phyloP scores from a whole-genome alignment of 169 alveolate species.

The Eimeria falciformis region DNA sequence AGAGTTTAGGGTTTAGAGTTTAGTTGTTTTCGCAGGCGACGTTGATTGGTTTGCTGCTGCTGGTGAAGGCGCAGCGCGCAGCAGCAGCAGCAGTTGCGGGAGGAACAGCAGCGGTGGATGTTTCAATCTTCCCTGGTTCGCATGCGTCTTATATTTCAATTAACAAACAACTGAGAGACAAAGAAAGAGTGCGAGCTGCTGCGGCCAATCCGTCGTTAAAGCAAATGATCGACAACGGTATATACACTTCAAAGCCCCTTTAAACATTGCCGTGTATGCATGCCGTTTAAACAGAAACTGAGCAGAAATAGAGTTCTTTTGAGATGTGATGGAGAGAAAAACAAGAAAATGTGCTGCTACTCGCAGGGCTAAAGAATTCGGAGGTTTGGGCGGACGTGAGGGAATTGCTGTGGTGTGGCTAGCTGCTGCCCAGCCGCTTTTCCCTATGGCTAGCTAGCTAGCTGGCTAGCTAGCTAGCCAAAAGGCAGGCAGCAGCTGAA shows the following conservation, averaged over 20 bases:
- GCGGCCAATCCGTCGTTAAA: slow-evolving; percentile 87
- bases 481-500: no score
- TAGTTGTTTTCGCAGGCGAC: slow-evolving; percentile 88
- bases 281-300: neutral
- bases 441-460: no score
- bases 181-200: slow-evolving; percentile 98
- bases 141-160: slow-evolving; percentile 93
- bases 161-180: slow-evolving; percentile 96
- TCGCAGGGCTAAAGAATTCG: neutral
- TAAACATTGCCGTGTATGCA: neutral
- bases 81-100: slow-evolving; percentile 55
- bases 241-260: neutral
- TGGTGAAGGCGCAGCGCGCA: slow-evolving; percentile 93
- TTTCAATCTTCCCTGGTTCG: slow-evolving; percentile 82
- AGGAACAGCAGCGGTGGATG: slow-evolving; percentile 70
- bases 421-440: neutral
- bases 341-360: neutral
- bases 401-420: neutral
- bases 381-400: neutral
- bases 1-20: neutral
- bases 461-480: no score
- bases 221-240: slow-evolving; percentile 68
- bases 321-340: no score
- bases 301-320: no score
- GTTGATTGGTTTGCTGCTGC: slow-evolving; percentile 96